These are phyloP conservation scores for Hypoxylon lenormandii DNA, from an alignment of 495 filamentous ascomycete genomes.

Conservation along the genomic window DNA sequence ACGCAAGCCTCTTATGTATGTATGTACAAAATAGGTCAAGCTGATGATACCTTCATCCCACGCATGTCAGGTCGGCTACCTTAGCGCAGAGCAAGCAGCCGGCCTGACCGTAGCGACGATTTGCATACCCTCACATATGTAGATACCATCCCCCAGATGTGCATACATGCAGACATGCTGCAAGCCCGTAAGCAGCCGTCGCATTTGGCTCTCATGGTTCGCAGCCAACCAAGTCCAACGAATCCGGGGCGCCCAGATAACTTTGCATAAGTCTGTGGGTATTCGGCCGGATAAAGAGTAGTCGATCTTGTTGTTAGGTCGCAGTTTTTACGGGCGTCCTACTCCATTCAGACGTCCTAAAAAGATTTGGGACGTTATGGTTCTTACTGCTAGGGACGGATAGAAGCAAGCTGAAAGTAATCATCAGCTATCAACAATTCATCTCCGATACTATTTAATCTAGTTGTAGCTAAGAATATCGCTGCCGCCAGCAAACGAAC, in stretches of 20 bases:
- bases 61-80: slow-evolving; percentile 14
- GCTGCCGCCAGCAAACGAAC: slow-evolving; percentile 14
- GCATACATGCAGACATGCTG: slow-evolving; percentile 21
- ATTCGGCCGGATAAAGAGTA: slow-evolving; percentile 45
- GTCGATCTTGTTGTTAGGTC: slow-evolving; percentile 34
- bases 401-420: slow-evolving; percentile 34
- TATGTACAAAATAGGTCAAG: slow-evolving; percentile 9
- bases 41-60: slow-evolving; percentile 25
- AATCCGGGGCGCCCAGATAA: slow-evolving; percentile 44
- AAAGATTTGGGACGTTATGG: neutral
- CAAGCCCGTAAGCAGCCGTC: slow-evolving; percentile 44
- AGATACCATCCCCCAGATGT: neutral
- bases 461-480: slow-evolving; percentile 32
- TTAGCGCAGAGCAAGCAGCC: slow-evolving; percentile 30
- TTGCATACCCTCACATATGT: slow-evolving; percentile 22
- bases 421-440: slow-evolving; percentile 22
- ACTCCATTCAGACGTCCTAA: slow-evolving; percentile 28
- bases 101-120: slow-evolving; percentile 40
- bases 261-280: slow-evolving; percentile 46
- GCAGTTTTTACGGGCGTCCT: slow-evolving; percentile 25
- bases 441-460: slow-evolving; percentile 28
- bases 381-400: neutral
- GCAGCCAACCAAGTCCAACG: slow-evolving; percentile 26
- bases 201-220: slow-evolving; percentile 34
- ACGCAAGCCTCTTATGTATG: neutral